phyloP scores from a whole-genome alignment of 1,139 yeast species.

The Saccharomyces hybrid region DNA sequence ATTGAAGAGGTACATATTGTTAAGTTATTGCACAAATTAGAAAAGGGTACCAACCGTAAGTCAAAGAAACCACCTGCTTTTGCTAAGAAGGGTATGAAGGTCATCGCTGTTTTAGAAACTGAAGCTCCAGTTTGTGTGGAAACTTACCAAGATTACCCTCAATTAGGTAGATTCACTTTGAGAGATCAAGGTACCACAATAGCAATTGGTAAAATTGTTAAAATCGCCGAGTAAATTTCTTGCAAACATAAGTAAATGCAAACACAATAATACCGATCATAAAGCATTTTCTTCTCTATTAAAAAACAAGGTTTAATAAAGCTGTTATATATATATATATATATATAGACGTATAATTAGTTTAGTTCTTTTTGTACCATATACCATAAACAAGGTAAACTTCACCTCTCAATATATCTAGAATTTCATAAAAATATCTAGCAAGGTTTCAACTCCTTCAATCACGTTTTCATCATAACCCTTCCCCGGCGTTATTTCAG shows the following conservation, averaged over 20 bases:
- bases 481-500: constrained; percentile 50
- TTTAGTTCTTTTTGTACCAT: constrained; percentile 1
- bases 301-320: background rate
- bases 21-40: constrained; percentile 82
- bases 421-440: constrained; percentile 33
- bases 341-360: constrained; percentile 1
- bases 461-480: constrained; percentile 69
- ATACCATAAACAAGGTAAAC: background rate
- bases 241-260: background rate
- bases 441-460: constrained; percentile 56
- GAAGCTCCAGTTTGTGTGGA: constrained; percentile 87
- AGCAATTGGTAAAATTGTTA: constrained; percentile 94
- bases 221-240: constrained; percentile 41
- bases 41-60: constrained; percentile 93
- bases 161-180: constrained; percentile 93
- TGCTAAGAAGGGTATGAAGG: constrained; percentile 98
- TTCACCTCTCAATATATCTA: background rate
- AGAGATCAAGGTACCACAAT: constrained; percentile 98
- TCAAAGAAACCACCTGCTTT: constrained; percentile 96
- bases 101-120: constrained; percentile 83
- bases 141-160: constrained; percentile 85
- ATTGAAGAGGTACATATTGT: constrained; percentile 87
- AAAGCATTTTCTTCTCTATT: background rate
- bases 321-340: constrained; percentile 1
- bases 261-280: background rate